Conservation (phyloP, 805 yeast genomes). For the Suhomyces sp. region DNA sequence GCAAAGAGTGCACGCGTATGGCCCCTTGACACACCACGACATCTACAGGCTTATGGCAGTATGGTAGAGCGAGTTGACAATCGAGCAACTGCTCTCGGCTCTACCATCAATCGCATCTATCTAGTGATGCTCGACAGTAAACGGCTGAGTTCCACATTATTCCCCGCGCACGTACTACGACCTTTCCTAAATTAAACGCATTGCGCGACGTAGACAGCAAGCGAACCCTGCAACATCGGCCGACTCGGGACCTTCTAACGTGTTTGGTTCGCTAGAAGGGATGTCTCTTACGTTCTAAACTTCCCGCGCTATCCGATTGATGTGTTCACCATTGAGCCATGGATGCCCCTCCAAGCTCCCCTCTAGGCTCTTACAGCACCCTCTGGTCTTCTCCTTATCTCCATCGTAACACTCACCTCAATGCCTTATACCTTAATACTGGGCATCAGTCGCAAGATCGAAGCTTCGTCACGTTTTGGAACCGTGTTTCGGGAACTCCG, state of each 20-base stretch:
- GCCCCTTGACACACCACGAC: background rate
- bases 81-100: background rate
- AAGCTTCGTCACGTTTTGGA: background rate
- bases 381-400: background rate
- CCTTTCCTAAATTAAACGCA: background rate
- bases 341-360: background rate
- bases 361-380: background rate
- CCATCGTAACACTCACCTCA: background rate
- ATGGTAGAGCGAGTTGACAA: too few species aligned
- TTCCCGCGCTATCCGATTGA: background rate
- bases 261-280: background rate
- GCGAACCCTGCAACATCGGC: background rate
- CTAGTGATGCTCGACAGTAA: background rate
- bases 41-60: background rate
- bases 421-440: background rate
- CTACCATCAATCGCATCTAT: background rate
- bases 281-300: background rate
- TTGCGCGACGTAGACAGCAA: background rate
- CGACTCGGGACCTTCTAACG: background rate
- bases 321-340: background rate
- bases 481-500: background rate
- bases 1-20: background rate
- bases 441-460: background rate
- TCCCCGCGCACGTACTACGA: background rate
- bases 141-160: background rate